Evolutionary conservation across 2,329 filamentous ascomycete genomes (phyloP).

Genomic region (Epichloe sibirici): DNA sequence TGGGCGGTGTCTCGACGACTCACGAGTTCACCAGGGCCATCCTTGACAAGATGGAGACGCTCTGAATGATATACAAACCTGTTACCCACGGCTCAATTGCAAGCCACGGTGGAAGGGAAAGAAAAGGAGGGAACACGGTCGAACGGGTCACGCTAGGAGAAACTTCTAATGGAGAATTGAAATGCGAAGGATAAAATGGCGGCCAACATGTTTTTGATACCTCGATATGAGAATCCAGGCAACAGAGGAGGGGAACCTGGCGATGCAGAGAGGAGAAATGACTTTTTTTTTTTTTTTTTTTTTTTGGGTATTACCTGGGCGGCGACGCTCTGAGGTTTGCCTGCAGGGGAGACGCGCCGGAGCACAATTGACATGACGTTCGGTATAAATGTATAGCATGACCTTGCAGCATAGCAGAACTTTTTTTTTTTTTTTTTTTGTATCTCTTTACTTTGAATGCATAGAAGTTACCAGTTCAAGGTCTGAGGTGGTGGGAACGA

Average conservation of each 20-base stretch:
- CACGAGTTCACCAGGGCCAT: conserved; percentile 93
- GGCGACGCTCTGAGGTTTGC: background rate
- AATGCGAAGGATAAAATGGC: background rate
- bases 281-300: background rate
- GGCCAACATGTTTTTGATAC: conserved; percentile 2
- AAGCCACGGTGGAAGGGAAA: background rate
- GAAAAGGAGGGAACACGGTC: background rate
- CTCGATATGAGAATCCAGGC: background rate
- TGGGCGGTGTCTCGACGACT: conserved; percentile 83
- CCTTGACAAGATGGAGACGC: conserved; percentile 83
- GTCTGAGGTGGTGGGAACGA: too few species aligned
- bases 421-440: background rate
- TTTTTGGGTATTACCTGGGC: background rate
- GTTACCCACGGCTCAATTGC: background rate
- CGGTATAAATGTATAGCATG: conserved; percentile 7
- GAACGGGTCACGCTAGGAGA: background rate
- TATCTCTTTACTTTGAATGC: background rate
- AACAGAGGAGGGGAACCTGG: background rate
- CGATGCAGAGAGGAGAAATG: background rate
- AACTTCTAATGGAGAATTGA: background rate
- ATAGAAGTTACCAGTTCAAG: conserved; percentile 1
- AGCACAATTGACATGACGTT: background rate
- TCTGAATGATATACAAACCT: conserved; percentile 31
- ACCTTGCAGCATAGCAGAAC: conserved; percentile 3
- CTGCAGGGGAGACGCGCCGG: background rate